These are phyloP conservation scores for Geosmithia putterillii DNA, from an alignment of 2,329 filamentous ascomycete species.

Conservation along the genomic window DNA sequence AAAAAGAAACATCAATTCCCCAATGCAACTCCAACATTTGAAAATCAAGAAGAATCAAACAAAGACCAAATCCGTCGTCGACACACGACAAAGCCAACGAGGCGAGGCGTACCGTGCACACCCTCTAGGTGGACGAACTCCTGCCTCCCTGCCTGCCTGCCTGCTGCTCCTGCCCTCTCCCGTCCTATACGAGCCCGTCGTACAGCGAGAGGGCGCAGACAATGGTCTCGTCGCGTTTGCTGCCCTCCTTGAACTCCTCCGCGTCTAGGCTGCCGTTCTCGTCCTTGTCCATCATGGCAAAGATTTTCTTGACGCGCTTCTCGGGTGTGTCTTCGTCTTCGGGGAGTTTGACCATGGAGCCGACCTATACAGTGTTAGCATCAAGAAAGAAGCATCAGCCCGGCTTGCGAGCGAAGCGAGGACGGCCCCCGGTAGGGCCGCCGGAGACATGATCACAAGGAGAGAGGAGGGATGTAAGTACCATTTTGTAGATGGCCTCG, in stretches of 20 bases:
- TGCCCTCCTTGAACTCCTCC: constrained; percentile 98
- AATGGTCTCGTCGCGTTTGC: constrained; percentile 97
- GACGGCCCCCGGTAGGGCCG: too few species aligned
- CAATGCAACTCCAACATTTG: neutral
- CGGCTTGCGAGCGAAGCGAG: neutral
- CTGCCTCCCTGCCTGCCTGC: too few species aligned
- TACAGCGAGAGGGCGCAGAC: constrained; percentile 94
- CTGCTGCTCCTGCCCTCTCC: too few species aligned
- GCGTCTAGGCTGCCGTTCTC: constrained; percentile 96
- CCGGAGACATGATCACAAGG: neutral
- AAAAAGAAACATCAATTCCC: neutral
- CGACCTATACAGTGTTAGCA: constrained; percentile 50
- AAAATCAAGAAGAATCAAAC: constrained; percentile 2
- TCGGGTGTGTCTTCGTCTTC: constrained; percentile 98
- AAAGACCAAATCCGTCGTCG: constrained; percentile 1
- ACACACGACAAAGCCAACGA: too few species aligned
- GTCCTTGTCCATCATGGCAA: constrained; percentile 99
- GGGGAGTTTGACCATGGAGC: constrained; percentile 97
- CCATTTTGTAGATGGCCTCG: constrained; percentile 99
- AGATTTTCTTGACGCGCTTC: constrained; percentile 97
- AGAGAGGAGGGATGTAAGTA: constrained; percentile 22
- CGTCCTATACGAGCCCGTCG: constrained; percentile 70
- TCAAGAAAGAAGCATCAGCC: neutral
- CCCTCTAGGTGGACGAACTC: too few species aligned
- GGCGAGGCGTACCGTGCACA: too few species aligned